Evolutionary conservation across 2,329 filamentous ascomycete species (phyloP), one percentile per base, ranked within the genome.

Genomic region (Coleophoma eucalyptorum): DNA sequence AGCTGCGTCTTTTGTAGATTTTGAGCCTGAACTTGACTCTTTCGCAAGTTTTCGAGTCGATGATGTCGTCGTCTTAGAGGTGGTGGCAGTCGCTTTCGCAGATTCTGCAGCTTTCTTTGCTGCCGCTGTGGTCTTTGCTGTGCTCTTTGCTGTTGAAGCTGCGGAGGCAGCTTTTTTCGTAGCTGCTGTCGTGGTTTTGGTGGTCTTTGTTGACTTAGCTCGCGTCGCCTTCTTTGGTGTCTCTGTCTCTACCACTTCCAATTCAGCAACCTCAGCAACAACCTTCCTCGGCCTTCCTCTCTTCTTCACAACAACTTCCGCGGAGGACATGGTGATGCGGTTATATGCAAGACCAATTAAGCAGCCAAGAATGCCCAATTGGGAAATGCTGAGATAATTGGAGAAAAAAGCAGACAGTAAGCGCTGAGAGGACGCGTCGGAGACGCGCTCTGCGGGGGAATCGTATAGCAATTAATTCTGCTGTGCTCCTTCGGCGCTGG

Each of bases 231-330:
- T 56, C 43, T 54, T 57, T 18, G 37, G 42, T 42, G 54, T 57
- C n/a, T 35, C 41, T 16, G 41, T 33, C 35, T 55, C 53, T 21
- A 50, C 34, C 5, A 21, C 18, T 15, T 16, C 41, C 15, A 58
- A 31, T 44, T 60, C 57, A 18, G 53, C 45, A 20, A 57, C 57
- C 11, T 59, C 38, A 8, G 53, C 60, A 33, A 60, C 53, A 37
- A 61, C 54, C 57, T 65, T 65, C 54, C 58, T 60, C 1, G 62
- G 61, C 47, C 61, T 55, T 13, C 61, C 62, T 45, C 62, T 59
- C 51, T 64, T 64, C 52, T 62, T 63, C 6, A 55, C 59, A 18
- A 49, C 18, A 16, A 57, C 51, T 48, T 61, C 59, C 43, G 60
- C 48, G 49, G 59, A 61, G 56, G 42, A 44, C 42, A 44, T 44